phyloP scores from a whole-genome alignment of 805 yeast species.

The Candida qinlingensis region DNA sequence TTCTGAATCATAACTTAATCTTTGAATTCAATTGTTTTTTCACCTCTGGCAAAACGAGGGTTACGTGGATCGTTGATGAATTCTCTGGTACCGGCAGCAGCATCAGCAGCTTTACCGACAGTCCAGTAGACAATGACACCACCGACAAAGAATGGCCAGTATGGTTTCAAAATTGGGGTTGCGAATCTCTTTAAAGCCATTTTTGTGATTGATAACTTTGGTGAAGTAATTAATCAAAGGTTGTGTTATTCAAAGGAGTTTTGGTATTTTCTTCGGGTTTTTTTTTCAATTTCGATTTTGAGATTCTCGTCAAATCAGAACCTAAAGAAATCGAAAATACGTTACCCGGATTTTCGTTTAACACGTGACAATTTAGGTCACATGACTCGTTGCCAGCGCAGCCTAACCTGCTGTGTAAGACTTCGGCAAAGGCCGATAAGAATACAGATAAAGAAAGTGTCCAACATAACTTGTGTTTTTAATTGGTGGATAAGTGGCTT shows the following conservation, averaged over 20 bases:
- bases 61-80: conserved; percentile 94
- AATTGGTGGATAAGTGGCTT: not conserved
- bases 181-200: conserved; percentile 37
- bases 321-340: no score
- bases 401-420: not conserved
- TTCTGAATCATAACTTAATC: conserved; percentile 5
- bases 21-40: conserved; percentile 38
- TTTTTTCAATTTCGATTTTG: not conserved
- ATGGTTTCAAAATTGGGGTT: conserved; percentile 50
- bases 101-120: conserved; percentile 62
- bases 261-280: not conserved
- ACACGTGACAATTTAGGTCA: not conserved
- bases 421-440: not conserved
- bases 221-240: not conserved
- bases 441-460: not conserved
- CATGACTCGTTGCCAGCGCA: not conserved
- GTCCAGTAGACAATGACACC: conserved; percentile 71
- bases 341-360: not conserved
- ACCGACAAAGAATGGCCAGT: conserved; percentile 88
- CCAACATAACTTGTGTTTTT: not conserved
- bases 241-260: not conserved
- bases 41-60: conserved; percentile 75
- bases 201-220: conserved; percentile 2
- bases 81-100: conserved; percentile 68
- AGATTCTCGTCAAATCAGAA: not conserved